Percentiles rank a stretch among this genome's conserved stretches.
phyloP scores from a whole-genome alignment of 768 basidiomycete genomes.

The Lyophyllum decastes region DNA sequence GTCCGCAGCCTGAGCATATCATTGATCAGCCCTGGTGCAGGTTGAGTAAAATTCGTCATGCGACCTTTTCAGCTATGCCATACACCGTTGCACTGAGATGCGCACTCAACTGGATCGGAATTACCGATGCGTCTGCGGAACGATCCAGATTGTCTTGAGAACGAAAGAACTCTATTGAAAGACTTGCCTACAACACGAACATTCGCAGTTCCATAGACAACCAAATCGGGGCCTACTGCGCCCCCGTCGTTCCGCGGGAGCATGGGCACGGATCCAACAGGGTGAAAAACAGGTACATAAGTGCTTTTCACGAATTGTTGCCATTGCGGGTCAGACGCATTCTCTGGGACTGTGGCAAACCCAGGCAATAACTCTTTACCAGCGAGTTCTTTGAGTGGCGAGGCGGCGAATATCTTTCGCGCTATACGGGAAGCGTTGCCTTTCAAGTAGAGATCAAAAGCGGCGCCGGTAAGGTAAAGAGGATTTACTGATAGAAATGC shows the following conservation, averaged over 20 bases:
- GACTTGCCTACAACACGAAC: constrained; percentile 10
- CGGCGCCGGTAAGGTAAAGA: background rate
- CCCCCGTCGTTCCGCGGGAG: constrained; percentile 13
- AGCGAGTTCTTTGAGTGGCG: background rate
- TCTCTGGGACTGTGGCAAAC: background rate
- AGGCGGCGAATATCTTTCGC: constrained; percentile 4
- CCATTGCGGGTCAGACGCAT: constrained; percentile 8
- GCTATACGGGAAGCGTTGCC: constrained; percentile 9
- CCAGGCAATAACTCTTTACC: too few relatives aligned
- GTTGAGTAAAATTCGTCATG: background rate
- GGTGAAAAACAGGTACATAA: constrained; percentile 7
- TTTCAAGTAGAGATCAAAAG: constrained; percentile 8
- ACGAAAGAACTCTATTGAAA: background rate
- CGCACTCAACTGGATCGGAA: constrained; percentile 13
- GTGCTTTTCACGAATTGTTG: constrained; percentile 3
- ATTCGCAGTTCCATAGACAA: constrained; percentile 11
- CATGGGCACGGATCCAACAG: constrained; percentile 14
- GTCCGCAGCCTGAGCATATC: constrained; percentile 6
- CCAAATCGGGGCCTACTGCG: constrained; percentile 14
- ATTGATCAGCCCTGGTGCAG: background rate
- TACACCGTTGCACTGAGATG: constrained; percentile 9
- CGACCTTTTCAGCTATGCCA: constrained; percentile 15
- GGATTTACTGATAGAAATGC: constrained; percentile 11
- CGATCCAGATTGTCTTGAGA: background rate
- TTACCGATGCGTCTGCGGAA: constrained; percentile 7